Evolutionary conservation across 768 basidiomycete genomes (phyloP), one percentile per base, ranked within the genome.

Genomic region (Leucocoprinus sp.): DNA sequence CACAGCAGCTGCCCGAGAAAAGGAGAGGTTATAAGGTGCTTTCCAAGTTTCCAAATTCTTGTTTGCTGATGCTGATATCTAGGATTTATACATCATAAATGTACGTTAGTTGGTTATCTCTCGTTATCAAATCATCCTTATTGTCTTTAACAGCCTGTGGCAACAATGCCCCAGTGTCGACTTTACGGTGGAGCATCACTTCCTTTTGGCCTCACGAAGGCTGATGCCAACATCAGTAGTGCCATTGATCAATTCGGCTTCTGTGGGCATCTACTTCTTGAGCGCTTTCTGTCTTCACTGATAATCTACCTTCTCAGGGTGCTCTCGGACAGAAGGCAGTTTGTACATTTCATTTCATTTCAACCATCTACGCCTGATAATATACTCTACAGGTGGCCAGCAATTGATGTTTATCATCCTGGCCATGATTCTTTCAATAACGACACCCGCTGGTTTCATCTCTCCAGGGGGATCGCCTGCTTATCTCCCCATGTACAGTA

Each of bases 401-500:
- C 86, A 88, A 55, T 72, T 89, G 42, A 82, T 87, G 75, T 64
- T 89, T 48, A 85, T 86, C 52, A 87, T 89, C 55, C 50, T 87
- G 41, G 84, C 82, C 0, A 88, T 85, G 1, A 84, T 88, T 55
- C 60, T 87, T 26, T 73, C 70, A 22, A 67, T 88, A 46, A 75
- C 78, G 2, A 75, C 71, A 11, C 85, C 85, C 0, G 83, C 84
- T 4, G 78, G 76, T 26, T 60, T 64, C 3, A 66, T 85, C 18
- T 69, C 72, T 15, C 72, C 81, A 2, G 57, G 74, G 36, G 53
- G 60, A 21, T 67, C 60, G 18, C 67, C 87, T 38, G 75, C 85
- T 52, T 88, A 81, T 58, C 68, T 89, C 11, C 67, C 67, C 12
- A 54, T 80, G 3, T 87, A 75, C 56, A 80, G 87, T 9, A 81